Base-by-base conservation (phyloP, 345 rosid genomes). In the Balakata baccata region DNA sequence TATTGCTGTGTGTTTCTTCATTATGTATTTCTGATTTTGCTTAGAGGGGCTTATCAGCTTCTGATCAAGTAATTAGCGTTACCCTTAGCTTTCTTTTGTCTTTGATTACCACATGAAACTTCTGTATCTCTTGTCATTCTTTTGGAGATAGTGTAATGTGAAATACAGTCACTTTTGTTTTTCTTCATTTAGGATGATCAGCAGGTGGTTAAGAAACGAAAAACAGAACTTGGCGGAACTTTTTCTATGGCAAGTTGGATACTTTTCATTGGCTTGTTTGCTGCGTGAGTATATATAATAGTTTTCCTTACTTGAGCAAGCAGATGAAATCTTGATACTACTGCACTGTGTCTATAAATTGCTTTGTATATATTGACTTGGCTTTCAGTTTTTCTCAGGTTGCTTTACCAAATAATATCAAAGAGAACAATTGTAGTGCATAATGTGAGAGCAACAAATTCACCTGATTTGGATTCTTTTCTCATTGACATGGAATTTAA, bases 191-290 rank as follows among this genome's bases (percentile, higher is more conserved):
- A 95, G 99, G 96, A 95, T 75, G 99, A 95, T 84, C 99, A 82
- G 61, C 81, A 84, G 60, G 84, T 84, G 73, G 91, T 92, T 1
- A 87, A 71, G 79, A 95, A 95, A 81, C 82, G 98, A 54, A 95
- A 95, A 86, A 95, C 98, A 0, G 99, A 95, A 74, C 88, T 95
- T 3, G 99, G 99, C 29, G 99, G 98, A 74, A 77, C 89, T 43
- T 90, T 95, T 61, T 95, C 99, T 3, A 88, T 95, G 22, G 99
- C 99, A 64, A 89, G 97, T 86, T 95, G 91, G 90, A 95, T 92
- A 25, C 90, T 95, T 58, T 95, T 95, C 85, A 84, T 83, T 34
- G 99, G 99, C 43, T 79, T 95, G 68, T 89, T 92, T 77, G 89
- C 98, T 69, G 96, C 96, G 98, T 92, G 87, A 90, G 99, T 93